Percentiles rank a stretch among this genome's conserved stretches.
Conservation (phyloP, 192 early-diverging fungal species). For the Umbelopsis vinacea region DNA sequence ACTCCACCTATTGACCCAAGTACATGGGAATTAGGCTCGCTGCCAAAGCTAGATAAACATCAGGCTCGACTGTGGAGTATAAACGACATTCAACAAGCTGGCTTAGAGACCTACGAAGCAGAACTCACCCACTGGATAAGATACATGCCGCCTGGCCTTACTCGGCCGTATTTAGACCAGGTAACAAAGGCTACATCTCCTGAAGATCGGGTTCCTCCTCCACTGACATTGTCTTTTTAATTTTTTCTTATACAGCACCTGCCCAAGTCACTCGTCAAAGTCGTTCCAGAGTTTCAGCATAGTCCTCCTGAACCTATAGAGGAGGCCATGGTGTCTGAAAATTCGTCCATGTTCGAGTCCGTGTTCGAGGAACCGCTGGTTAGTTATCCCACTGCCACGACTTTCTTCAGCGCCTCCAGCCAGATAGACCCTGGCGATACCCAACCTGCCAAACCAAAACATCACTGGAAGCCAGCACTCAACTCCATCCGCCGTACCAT, state of each 20-base stretch:
- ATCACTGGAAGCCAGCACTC: neutral
- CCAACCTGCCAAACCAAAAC: neutral
- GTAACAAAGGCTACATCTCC: neutral
- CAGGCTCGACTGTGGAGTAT: neutral
- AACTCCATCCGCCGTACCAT: neutral
- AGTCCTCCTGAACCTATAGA: neutral
- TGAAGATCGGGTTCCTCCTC: no score
- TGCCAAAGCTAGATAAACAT: conserved; percentile 11
- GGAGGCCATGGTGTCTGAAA: neutral
- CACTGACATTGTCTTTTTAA: no score
- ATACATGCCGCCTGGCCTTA: neutral
- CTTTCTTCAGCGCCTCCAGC: neutral
- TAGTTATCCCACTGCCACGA: no score
- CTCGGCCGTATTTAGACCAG: neutral
- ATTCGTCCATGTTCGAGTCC: neutral
- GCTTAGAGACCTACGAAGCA: neutral
- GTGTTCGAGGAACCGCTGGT: neutral
- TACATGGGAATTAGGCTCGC: conserved; percentile 21
- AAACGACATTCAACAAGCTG: neutral
- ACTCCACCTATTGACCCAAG: neutral
- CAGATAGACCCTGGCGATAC: neutral
- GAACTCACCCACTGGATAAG: neutral
- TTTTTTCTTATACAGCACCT: neutral
- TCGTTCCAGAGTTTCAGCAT: no score
- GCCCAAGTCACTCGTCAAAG: neutral